Percentiles rank a stretch among this genome's conserved stretches.
Conservation (phyloP, 345 rosid genomes). For the Psidium guajava region DNA sequence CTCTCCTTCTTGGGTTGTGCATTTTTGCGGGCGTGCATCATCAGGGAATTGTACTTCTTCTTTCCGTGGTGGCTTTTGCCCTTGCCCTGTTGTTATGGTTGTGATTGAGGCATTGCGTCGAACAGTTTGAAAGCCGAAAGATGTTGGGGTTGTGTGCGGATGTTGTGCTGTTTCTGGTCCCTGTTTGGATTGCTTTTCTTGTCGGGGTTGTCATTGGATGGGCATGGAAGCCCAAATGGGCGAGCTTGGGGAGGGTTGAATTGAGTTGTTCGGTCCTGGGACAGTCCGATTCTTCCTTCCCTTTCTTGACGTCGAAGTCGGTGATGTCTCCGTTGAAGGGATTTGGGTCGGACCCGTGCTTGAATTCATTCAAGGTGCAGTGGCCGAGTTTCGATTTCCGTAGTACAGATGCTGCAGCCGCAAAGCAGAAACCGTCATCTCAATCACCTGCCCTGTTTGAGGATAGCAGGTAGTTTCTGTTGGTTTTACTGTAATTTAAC, state of each 20-base stretch:
- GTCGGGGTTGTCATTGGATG: constrained; percentile 52
- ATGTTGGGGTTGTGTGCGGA: constrained; percentile 12
- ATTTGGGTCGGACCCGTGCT: constrained; percentile 28
- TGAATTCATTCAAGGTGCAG: constrained; percentile 17
- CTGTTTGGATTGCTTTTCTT: constrained; percentile 44
- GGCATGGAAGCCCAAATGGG: constrained; percentile 68
- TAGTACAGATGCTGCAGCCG: constrained; percentile 2
- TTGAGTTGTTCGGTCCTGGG: constrained; percentile 15
- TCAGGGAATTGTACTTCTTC: neutral
- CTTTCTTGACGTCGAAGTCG: constrained; percentile 13
- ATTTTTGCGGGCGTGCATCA: neutral
- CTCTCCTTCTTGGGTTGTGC: neutral
- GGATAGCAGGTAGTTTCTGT: constrained; percentile 17
- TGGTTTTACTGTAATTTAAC: neutral
- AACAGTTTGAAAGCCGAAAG: neutral
- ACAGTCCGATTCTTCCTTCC: constrained; percentile 25
- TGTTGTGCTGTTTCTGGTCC: constrained; percentile 10
- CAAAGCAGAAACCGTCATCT: constrained; percentile 8
- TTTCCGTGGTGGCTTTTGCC: neutral
- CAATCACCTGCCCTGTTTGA: constrained; percentile 11
- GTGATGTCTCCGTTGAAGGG: constrained; percentile 26
- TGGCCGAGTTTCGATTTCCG: constrained; percentile 16
- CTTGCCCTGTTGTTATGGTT: neutral
- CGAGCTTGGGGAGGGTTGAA: neutral
- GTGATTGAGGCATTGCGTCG: neutral